Evolutionary conservation across 2,329 filamentous ascomycete genomes (phyloP), one percentile per base, ranked within the genome.

Genomic region (Aspergillus neoniger): DNA sequence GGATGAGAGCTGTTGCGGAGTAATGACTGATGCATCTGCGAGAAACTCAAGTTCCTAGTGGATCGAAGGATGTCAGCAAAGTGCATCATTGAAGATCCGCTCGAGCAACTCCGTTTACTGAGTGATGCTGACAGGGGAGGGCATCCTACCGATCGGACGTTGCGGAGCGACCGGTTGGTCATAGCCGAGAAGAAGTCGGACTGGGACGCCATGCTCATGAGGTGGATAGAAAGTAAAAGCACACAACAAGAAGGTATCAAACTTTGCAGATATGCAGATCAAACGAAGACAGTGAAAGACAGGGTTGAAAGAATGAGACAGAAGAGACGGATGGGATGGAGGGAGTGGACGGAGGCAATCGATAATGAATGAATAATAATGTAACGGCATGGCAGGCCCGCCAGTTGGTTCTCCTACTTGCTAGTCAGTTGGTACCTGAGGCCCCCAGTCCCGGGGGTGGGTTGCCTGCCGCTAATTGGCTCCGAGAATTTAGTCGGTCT

Each of bases 21-120:
- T 87, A 74, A 98, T 91, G 72, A 93, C 83, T 67, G 88, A 88
- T 71, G 90, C 87, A 75, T 96, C 93, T 67, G 91, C 86, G 63
- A 98, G 90, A 68, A 88, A 90, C 77, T 96, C 92, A 62, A 97
- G 90, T 81, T 97, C 93, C 93, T 96, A 67, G 21, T 59, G 48
- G 21, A 53, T 15, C 48, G 17, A 28, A 10, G 21, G 55, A 55
- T 56, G 57, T 60, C 36, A 61, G 60, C 47, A 50, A 41, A 50
- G 17, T 15, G 23, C 14, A 17, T 36, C 10, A 50, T 17, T 32
- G 28, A 12, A 30, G n/a, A 50, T 32, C n/a, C 17, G 47, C 30
- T 17, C 8, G 15, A 30, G 25, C 14, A 17, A 30, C n/a, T 10
- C 15, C 15, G 47, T 50, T 50, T 50, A 50, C 17, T 28, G 25